phyloP scores from a whole-genome alignment of 2,329 filamentous ascomycete genomes.

The Magnaporthiopsis incrustans region DNA sequence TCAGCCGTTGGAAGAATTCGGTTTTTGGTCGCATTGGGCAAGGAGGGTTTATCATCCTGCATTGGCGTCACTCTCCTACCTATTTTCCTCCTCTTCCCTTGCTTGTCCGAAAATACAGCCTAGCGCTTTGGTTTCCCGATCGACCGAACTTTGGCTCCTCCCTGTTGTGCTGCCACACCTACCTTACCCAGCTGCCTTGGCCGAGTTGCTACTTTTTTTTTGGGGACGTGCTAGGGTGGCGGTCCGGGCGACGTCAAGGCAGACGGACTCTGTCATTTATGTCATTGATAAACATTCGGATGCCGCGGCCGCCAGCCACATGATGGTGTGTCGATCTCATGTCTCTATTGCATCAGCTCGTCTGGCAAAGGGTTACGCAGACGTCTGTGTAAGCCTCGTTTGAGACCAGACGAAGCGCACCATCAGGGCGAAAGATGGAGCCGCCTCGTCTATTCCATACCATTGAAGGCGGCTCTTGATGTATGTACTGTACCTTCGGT shows the following conservation, averaged over 20 bases:
- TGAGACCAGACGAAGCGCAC: background rate
- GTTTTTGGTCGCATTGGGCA: background rate
- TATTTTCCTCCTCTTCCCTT: background rate
- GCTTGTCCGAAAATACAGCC: background rate
- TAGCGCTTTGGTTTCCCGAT: too few species aligned
- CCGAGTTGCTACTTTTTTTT: too few species aligned
- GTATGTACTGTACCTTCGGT: background rate
- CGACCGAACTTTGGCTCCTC: background rate
- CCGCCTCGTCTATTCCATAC: background rate
- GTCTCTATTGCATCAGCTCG: background rate
- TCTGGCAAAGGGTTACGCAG: background rate
- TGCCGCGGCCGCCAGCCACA: background rate
- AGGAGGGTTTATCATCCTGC: background rate
- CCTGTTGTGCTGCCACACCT: background rate
- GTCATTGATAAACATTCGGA: background rate
- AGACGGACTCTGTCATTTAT: background rate
- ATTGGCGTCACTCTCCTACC: background rate
- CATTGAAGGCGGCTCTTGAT: background rate
- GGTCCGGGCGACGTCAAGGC: background rate
- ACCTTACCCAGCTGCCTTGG: too few species aligned
- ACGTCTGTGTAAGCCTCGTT: background rate
- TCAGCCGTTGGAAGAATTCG: background rate
- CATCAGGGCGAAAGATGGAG: background rate
- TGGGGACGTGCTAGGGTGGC: too few species aligned
- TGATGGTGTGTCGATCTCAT: background rate